These are phyloP conservation scores for Pisolithus orientalis DNA, from an alignment of 768 basidiomycete genomes.

Conservation along the genomic window DNA sequence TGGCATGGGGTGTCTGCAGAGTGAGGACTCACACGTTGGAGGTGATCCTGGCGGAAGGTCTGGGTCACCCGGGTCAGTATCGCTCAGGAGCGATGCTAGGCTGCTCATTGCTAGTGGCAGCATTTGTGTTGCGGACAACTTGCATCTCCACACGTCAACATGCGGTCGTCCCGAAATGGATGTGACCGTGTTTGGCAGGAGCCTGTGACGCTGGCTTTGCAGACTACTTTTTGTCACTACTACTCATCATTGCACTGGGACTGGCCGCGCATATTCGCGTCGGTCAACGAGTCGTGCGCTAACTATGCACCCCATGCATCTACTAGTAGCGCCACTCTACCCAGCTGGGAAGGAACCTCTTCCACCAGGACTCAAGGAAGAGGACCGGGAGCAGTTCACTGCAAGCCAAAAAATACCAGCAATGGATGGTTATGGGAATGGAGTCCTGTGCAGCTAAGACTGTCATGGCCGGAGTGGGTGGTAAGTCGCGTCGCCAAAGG, in stretches of 20 bases:
- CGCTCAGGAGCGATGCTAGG: constrained; percentile 12
- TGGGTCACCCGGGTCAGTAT: constrained; percentile 33
- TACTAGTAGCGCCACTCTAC: constrained; percentile 62
- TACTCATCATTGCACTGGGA: too few species aligned
- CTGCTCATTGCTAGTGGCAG: not conserved
- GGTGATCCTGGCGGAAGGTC: constrained; percentile 57
- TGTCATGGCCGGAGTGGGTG: constrained; percentile 72
- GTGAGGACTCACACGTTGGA: constrained; percentile 46
- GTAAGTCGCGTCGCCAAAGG: constrained; percentile 38
- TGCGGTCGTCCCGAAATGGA: not conserved
- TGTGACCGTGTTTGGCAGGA: not conserved
- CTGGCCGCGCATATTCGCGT: not conserved
- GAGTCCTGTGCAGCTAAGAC: constrained; percentile 87
- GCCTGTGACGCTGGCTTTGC: not conserved
- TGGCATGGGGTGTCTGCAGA: not conserved
- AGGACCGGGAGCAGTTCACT: constrained; percentile 62
- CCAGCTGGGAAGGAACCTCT: constrained; percentile 84
- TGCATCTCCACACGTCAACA: not conserved
- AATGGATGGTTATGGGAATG: constrained; percentile 63
- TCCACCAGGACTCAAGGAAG: constrained; percentile 76
- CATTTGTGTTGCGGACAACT: not conserved
- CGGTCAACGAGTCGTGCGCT: not conserved
- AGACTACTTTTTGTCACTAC: not conserved
- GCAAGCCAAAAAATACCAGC: constrained; percentile 74
- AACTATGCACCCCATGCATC: constrained; percentile 22